A percentile compares a stretch with the other conserved stretches of the same genome.
phyloP scores from a whole-genome alignment of 768 basidiomycete genomes.

The Gelatoporia subvermispora region DNA sequence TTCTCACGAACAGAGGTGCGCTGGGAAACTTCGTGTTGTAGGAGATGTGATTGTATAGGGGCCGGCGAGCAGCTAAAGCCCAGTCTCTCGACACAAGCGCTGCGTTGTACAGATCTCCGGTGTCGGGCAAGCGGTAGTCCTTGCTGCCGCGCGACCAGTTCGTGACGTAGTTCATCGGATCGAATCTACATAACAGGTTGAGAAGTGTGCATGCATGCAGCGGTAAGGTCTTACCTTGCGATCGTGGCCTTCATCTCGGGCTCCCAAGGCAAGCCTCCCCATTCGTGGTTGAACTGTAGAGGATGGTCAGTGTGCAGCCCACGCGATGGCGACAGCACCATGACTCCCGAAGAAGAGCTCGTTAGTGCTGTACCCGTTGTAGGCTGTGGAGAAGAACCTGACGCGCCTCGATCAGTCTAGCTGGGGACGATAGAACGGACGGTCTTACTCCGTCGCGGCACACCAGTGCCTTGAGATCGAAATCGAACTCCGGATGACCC shows the following conservation, averaged over 20 bases:
- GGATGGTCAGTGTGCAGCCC: background rate
- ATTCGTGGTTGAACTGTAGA: conserved; percentile 76
- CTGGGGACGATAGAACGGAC: background rate
- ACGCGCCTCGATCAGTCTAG: background rate
- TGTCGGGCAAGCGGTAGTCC: conserved; percentile 83
- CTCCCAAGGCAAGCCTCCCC: conserved; percentile 81
- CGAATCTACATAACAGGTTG: conserved; percentile 41
- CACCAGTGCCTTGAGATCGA: conserved; percentile 87
- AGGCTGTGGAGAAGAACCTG: conserved; percentile 69
- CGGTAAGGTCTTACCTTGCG: conserved; percentile 41
- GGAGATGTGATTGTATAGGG: no score
- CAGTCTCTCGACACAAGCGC: no score
- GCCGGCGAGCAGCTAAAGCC: no score
- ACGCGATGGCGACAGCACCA: background rate
- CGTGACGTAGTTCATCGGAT: conserved; percentile 75
- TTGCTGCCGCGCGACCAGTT: conserved; percentile 87
- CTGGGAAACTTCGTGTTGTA: no score
- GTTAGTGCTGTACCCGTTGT: conserved; percentile 83
- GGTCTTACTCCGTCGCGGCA: conserved; percentile 81
- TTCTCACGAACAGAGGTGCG: no score
- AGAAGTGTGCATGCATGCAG: no score
- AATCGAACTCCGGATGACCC: conserved; percentile 84
- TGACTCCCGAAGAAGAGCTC: conserved; percentile 80
- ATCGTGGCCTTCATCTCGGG: conserved; percentile 45
- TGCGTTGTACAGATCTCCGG: no score